These are phyloP conservation scores for Pythium oligandrum DNA, from an alignment of 352 stramenopile genomes.

Conservation along the genomic window DNA sequence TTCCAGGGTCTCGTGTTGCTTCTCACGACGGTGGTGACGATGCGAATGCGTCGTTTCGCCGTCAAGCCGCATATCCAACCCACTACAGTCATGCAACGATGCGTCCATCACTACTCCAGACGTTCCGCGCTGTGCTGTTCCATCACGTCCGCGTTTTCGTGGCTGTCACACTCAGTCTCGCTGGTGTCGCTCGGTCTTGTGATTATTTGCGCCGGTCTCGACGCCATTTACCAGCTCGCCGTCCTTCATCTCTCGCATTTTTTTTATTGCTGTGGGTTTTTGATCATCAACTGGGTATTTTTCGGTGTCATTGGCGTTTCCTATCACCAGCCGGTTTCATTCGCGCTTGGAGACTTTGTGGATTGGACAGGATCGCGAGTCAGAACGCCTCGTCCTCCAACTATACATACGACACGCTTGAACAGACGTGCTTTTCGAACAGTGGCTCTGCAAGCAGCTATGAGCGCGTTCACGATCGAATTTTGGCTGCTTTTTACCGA, in stretches of 20 bases:
- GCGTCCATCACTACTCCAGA: too few species aligned
- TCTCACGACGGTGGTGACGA: neutral
- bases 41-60: slow-evolving; percentile 10
- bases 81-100: too few species aligned
- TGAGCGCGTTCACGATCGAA: too few species aligned
- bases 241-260: slow-evolving; percentile 60
- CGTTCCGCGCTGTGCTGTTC: too few species aligned
- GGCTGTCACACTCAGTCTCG: slow-evolving; percentile 2
- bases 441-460: too few species aligned
- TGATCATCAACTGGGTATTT: slow-evolving; percentile 40
- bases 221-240: slow-evolving; percentile 59
- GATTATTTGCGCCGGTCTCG: slow-evolving; percentile 39
- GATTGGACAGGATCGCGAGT: slow-evolving; percentile 12
- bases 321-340: slow-evolving; percentile 23
- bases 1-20: slow-evolving; percentile 7
- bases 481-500: too few species aligned
- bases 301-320: slow-evolving; percentile 38
- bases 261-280: slow-evolving; percentile 50
- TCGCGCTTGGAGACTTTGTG: slow-evolving; percentile 17
- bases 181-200: slow-evolving; percentile 23
- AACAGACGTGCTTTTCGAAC: too few species aligned
- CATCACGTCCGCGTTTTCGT: too few species aligned
- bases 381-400: slow-evolving; percentile 9
- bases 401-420: slow-evolving; percentile 16
- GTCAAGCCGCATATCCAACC: neutral